Evolutionary conservation across 495 filamentous ascomycete species (phyloP).

Genomic region (Penicillium odoratum): DNA sequence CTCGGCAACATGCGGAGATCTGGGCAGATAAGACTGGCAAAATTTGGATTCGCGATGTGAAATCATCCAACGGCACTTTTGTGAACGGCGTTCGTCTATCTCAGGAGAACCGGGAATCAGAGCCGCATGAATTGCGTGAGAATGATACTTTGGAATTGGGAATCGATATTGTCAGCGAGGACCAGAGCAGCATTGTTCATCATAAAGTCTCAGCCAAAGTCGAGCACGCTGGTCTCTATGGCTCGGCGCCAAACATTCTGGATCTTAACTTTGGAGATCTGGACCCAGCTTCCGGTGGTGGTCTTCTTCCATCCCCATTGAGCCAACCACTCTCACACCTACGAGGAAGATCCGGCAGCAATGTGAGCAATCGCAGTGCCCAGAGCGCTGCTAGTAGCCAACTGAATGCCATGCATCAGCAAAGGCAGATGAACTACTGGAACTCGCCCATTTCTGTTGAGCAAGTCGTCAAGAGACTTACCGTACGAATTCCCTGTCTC

Average conservation of each 20-base stretch:
- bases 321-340: constrained; percentile 58
- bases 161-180: constrained; percentile 97
- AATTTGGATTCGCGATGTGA: constrained; percentile 95
- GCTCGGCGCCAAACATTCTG: constrained; percentile 64
- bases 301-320: constrained; percentile 63
- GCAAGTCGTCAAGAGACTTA: constrained; percentile 89
- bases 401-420: constrained; percentile 60
- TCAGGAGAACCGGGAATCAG: constrained; percentile 89
- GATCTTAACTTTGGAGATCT: constrained; percentile 90
- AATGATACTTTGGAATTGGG: constrained; percentile 89
- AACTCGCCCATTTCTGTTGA: constrained; percentile 88
- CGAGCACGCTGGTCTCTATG: constrained; percentile 84
- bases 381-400: constrained; percentile 59
- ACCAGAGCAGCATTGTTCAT: constrained; percentile 96
- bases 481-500: constrained; percentile 57
- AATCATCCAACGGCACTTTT: constrained; percentile 98
- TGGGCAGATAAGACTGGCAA: constrained; percentile 90
- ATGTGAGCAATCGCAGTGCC: constrained; percentile 57
- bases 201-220: constrained; percentile 97
- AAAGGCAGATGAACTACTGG: constrained; percentile 75
- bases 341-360: constrained; percentile 71
- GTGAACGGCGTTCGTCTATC: constrained; percentile 91
- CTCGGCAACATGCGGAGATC: constrained; percentile 92
- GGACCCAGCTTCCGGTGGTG: constrained; percentile 66
- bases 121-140: constrained; percentile 86